phyloP scores from a whole-genome alignment of 106 monocot species.

The Posidonia australis region DNA sequence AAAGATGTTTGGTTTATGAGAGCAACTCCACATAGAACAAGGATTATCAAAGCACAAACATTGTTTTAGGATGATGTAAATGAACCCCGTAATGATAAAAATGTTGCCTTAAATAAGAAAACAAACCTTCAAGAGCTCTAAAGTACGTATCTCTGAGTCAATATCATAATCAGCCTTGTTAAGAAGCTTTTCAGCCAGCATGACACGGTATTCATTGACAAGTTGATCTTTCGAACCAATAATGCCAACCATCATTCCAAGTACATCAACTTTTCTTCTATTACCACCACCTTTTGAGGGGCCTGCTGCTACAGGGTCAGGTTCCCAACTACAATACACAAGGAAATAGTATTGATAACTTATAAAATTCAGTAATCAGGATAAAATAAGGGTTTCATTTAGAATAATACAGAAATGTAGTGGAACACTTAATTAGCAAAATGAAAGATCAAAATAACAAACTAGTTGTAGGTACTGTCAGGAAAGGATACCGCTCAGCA shows the following conservation, averaged over 20 bases:
- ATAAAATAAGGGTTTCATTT: neutral
- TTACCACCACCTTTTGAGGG: slow-evolving; percentile 57
- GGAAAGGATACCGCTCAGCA: slow-evolving; percentile 51
- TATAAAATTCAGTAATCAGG: neutral
- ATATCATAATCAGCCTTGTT: slow-evolving; percentile 97
- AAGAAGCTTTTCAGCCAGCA: slow-evolving; percentile 93
- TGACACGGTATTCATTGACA: slow-evolving; percentile 96
- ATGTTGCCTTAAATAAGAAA: neutral
- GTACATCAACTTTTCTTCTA: slow-evolving; percentile 83
- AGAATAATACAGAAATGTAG: neutral
- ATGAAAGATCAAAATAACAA: neutral
- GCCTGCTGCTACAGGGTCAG: slow-evolving; percentile 87
- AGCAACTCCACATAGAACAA: neutral
- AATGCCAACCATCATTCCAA: slow-evolving; percentile 87
- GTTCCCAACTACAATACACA: slow-evolving; percentile 68
- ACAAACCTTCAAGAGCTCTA: slow-evolving; percentile 89
- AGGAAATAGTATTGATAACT: neutral
- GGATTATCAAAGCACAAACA: neutral
- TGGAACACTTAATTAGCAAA: neutral
- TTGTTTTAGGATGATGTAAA: neutral
- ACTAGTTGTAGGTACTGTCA: neutral
- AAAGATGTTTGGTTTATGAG: neutral
- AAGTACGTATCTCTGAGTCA: slow-evolving; percentile 96
- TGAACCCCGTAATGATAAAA: neutral
- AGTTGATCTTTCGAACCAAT: slow-evolving; percentile 98